A percentile compares a stretch with the other conserved stretches of the same genome.
These are phyloP conservation scores for Actinomortierella wolfii DNA, from an alignment of 371 early-diverging fungal species.

Conservation along the genomic window DNA sequence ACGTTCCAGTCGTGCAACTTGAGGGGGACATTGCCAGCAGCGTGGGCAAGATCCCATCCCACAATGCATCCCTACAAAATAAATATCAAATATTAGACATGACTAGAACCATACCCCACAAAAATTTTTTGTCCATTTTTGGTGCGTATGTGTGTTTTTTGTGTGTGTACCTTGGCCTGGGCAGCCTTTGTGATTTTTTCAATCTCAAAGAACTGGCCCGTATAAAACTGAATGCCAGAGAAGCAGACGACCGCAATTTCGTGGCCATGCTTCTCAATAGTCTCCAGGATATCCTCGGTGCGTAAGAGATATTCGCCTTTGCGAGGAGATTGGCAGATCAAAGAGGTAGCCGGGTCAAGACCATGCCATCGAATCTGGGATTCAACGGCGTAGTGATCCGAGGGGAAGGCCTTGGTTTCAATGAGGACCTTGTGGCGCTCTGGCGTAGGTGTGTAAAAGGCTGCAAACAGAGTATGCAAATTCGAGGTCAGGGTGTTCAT, in stretches of 20 bases:
- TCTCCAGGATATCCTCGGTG: conserved; percentile 81
- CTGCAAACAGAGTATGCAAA: conserved; percentile 86
- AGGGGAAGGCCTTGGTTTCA: conserved; percentile 94
- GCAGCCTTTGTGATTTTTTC: conserved; percentile 83
- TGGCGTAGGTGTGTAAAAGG: conserved; percentile 89
- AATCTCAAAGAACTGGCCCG: conserved; percentile 94
- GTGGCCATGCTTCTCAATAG: conserved; percentile 75
- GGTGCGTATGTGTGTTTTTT: too few species aligned
- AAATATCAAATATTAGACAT: not conserved
- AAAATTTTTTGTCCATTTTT: not conserved
- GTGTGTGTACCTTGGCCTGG: conserved; percentile 68
- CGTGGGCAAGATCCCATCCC: conserved; percentile 97
- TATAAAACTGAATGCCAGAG: conserved; percentile 95
- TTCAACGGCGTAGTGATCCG: conserved; percentile 90
- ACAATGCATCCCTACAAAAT: conserved; percentile 79
- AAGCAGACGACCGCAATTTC: conserved; percentile 87
- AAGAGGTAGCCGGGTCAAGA: conserved; percentile 66
- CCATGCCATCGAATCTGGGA: conserved; percentile 89
- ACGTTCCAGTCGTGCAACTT: conserved; percentile 94
- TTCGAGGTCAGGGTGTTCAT: conserved; percentile 94
- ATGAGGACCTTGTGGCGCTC: conserved; percentile 86
- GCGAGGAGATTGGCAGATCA: conserved; percentile 80
- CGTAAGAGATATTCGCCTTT: conserved; percentile 72
- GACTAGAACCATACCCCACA: not conserved
- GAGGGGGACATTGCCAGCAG: conserved; percentile 92